Evolutionary conservation across 306 rosid species (phyloP).

Genomic region (Citrullus colocynthis): DNA sequence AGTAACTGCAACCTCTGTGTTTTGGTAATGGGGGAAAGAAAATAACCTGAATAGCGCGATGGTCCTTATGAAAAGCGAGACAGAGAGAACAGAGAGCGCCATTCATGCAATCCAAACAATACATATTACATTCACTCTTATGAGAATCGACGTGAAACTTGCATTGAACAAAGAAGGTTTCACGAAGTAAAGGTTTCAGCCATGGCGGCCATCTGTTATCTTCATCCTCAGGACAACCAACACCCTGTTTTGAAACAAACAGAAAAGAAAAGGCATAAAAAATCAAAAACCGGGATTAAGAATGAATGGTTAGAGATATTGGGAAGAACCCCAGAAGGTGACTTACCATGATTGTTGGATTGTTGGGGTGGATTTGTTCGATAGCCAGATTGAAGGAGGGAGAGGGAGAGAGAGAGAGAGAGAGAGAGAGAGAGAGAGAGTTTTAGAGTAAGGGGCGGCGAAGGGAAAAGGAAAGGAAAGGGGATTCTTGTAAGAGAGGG

Average conservation of each 20-base stretch:
- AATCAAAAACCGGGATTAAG: too few species aligned
- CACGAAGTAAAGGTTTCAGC: conserved; percentile 79
- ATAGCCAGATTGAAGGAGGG: conserved; percentile 59
- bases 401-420: neutral
- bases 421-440: conserved; percentile 23
- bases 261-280: neutral
- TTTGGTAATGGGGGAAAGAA: too few species aligned
- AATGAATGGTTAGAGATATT: too few species aligned
- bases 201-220: conserved; percentile 97
- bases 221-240: conserved; percentile 84
- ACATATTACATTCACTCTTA: conserved; percentile 97
- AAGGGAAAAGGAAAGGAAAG: too few species aligned
- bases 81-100: conserved; percentile 93
- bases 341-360: conserved; percentile 76
- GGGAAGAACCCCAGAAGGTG: too few species aligned
- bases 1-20: neutral
- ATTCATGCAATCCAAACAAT: conserved; percentile 91
- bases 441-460: conserved; percentile 17
- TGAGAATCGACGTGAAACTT: conserved; percentile 77
- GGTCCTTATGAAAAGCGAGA: conserved; percentile 67
- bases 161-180: conserved; percentile 91
- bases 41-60: conserved; percentile 75
- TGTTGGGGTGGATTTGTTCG: conserved; percentile 85
- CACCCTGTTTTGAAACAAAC: conserved; percentile 39
- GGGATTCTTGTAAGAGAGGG: too few species aligned